phyloP scores from a whole-genome alignment of 164 flowering plant species.

The Piper longum region DNA sequence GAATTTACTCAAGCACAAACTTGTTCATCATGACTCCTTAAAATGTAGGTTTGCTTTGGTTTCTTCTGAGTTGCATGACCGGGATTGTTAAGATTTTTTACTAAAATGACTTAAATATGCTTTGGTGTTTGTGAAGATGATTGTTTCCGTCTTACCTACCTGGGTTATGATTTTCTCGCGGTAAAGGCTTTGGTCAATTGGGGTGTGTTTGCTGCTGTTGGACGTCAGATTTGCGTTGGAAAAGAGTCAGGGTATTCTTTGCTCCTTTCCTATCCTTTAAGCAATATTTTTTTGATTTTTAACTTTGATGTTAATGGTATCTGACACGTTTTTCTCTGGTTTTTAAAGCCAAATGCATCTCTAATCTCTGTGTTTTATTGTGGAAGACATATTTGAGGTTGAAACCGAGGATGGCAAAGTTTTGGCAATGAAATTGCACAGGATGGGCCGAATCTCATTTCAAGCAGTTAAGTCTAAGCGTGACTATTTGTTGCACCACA shows the following conservation, averaged over 20 bases:
- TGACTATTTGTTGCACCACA: conserved; percentile 85
- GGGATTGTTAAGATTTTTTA: neutral
- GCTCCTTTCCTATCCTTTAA: neutral
- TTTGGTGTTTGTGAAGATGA: conserved; percentile 40
- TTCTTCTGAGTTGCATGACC: neutral
- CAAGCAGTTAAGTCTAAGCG: conserved; percentile 94
- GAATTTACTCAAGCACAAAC: conserved; percentile 83
- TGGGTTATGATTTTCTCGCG: conserved; percentile 92
- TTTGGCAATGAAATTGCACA: conserved; percentile 85
- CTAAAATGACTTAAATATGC: neutral
- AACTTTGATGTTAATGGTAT: neutral
- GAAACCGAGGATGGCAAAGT: conserved; percentile 79
- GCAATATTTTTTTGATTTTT: neutral
- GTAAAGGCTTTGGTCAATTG: conserved; percentile 83
- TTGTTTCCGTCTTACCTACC: conserved; percentile 88
- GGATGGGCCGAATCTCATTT: conserved; percentile 81
- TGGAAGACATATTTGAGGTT: conserved; percentile 90
- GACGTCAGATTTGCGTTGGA: conserved; percentile 88
- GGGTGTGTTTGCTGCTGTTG: conserved; percentile 67
- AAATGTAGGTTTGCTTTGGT: conserved; percentile 42
- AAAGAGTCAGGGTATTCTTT: conserved; percentile 72
- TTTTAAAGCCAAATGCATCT: neutral
- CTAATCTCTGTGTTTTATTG: neutral
- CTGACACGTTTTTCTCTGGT: neutral
- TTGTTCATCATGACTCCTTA: conserved; percentile 86